Evolutionary conservation across 805 yeast species (phyloP), one percentile per base, ranked within the genome.

Genomic region (Candida parachauliodes): DNA sequence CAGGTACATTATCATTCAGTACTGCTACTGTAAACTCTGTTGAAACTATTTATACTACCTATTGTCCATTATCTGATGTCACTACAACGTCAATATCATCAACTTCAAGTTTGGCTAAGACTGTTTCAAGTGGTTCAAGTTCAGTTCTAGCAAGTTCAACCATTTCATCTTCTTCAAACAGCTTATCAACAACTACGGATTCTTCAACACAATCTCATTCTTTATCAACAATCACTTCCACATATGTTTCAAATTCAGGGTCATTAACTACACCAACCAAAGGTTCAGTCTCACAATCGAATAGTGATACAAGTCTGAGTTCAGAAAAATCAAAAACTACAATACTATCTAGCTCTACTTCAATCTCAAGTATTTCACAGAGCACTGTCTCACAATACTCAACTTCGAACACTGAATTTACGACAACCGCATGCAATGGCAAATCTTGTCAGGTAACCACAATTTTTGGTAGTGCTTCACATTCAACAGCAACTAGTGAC

Each of bases 1-100:
- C 57, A 32, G 56, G 57, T 34, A 53, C 60, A 35, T 38, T 44
- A 40, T 50, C 49, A 32, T 38, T 46, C 10, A 48, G 53, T 41
- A 51, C 62, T 34, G 43, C 44, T 32, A 52, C 58, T 21, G 38
- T 41, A 23, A 44, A 39, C 34, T 60, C 70, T 11, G 41, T 42
- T 3, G 55, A 35, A 29, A 72, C 71, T 10, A 32, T 23, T 6
- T 32, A 32, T 12, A 32, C 35, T 3, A 32, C 35, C 3, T 32
- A 32, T 17, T 32, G 35, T 23, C 35, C 35, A 23, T 30, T 30
- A 14, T 19, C 33, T 30, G 33, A 30, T 20, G 9, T 17, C 9
- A 12, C 17, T 14, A 17, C 30, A 15, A n/a, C 10, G 24, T 21
- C 24, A 21, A 21, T 10, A 8, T 21, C 24, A 21, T 21, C 24